Evolutionary conservation across 352 stramenopile genomes (phyloP).

Genomic region (Phytophthora multivora): DNA sequence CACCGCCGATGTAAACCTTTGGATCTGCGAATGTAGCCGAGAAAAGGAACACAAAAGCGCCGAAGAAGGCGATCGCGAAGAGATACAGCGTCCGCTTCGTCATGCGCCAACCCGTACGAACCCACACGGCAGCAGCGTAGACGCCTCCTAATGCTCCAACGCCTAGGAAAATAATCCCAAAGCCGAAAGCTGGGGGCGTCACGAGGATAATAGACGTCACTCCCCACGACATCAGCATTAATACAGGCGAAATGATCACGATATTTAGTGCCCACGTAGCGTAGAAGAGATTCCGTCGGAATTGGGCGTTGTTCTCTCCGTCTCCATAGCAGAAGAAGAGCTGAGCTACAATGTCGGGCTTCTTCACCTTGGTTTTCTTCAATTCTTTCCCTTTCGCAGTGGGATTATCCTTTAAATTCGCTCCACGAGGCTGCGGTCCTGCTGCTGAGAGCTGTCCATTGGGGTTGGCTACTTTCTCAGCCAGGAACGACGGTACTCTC

Average conservation of each 20-base stretch:
- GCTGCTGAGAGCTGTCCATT: slow-evolving; percentile 20
- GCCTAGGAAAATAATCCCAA: slow-evolving; percentile 79
- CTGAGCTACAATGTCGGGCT: slow-evolving; percentile 67
- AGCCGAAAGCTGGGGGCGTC: slow-evolving; percentile 76
- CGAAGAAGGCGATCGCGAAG: slow-evolving; percentile 58
- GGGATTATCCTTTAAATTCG: slow-evolving; percentile 16
- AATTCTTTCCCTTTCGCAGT: slow-evolving; percentile 18
- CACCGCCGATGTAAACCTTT: slow-evolving; percentile 65
- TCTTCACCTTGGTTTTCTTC: slow-evolving; percentile 18
- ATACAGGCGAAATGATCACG: slow-evolving; percentile 54
- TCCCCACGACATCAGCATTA: slow-evolving; percentile 75
- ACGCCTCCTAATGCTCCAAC: slow-evolving; percentile 41
- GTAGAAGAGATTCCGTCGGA: slow-evolving; percentile 84
- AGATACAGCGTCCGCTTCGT: slow-evolving; percentile 58
- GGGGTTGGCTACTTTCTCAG: slow-evolving; percentile 52
- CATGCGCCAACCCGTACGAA: slow-evolving; percentile 84
- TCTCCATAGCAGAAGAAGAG: slow-evolving; percentile 86
- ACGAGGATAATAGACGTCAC: slow-evolving; percentile 74
- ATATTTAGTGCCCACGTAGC: slow-evolving; percentile 61
- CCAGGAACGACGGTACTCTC: slow-evolving; percentile 76
- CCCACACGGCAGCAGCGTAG: slow-evolving; percentile 67
- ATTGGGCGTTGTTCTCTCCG: slow-evolving; percentile 58
- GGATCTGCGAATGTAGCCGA: slow-evolving; percentile 80
- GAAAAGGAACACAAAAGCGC: slow-evolving; percentile 82
- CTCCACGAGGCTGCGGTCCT: not conserved